Evolutionary conservation across 1,139 yeast genomes (phyloP).

Genomic region (Lodderomyces pseudojiufengensis): DNA sequence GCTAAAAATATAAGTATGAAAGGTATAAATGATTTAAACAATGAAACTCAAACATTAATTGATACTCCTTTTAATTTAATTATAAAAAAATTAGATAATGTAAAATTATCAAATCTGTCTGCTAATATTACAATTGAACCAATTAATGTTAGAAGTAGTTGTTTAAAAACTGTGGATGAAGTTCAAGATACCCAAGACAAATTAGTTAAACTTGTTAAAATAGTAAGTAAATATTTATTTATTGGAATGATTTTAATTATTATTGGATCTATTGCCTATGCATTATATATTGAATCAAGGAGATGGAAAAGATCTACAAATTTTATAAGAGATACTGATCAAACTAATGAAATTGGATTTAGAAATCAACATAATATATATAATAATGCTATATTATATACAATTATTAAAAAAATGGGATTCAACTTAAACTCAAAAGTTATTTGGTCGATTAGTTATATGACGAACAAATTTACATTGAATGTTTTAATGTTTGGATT

Average conservation of each 20-base stretch:
- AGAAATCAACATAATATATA: constrained; percentile 13
- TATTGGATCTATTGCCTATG: constrained; percentile 8
- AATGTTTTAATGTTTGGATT: constrained; percentile 44
- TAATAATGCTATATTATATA: constrained; percentile 9
- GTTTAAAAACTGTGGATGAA: constrained; percentile 9
- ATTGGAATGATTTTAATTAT: constrained; percentile 10
- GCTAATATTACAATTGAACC: constrained; percentile 8
- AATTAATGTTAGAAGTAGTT: constrained; percentile 9
- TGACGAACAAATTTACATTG: constrained; percentile 45
- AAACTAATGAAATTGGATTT: constrained; percentile 6
- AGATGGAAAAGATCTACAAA: constrained; percentile 11
- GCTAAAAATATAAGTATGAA: constrained; percentile 49
- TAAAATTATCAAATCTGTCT: constrained; percentile 4
- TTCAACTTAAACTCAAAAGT: constrained; percentile 6
- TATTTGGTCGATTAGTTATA: constrained; percentile 49
- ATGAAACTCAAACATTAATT: constrained; percentile 23
- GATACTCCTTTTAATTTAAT: constrained; percentile 20
- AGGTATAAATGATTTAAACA: constrained; percentile 48
- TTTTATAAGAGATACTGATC: constrained; percentile 9
- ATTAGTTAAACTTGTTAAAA: constrained; percentile 10
- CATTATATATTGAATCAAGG: constrained; percentile 9
- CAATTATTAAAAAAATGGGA: constrained; percentile 9
- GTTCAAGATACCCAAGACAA: constrained; percentile 8
- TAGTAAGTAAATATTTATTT: constrained; percentile 9
- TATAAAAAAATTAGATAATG: constrained; percentile 14